Evolutionary conservation across 192 early-diverging fungal species (phyloP).

Genomic region (Helicostylum pulchrum): DNA sequence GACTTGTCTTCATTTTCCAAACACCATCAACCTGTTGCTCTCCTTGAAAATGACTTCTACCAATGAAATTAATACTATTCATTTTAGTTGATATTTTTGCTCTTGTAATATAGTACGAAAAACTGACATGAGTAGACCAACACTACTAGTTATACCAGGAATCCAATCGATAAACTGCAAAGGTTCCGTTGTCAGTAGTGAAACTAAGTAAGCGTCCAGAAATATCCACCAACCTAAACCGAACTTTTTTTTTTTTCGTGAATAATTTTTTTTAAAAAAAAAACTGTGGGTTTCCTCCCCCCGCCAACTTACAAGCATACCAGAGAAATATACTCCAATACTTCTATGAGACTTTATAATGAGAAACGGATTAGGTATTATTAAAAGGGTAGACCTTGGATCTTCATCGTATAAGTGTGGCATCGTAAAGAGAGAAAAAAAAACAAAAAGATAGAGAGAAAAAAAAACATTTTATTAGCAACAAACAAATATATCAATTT

Average conservation of each 20-base stretch:
- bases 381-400: not conserved
- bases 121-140: no score
- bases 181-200: not conserved
- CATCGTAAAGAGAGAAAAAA: conserved; percentile 2
- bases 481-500: conserved; percentile 3
- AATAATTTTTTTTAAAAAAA: no score
- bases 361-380: not conserved
- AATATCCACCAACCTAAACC: not conserved
- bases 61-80: not conserved
- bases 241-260: not conserved
- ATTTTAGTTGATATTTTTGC: not conserved
- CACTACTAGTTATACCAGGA: not conserved
- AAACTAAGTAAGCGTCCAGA: not conserved
- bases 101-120: not conserved
- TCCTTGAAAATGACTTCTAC: not conserved
- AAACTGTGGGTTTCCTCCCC: no score
- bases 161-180: not conserved
- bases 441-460: conserved; percentile 1
- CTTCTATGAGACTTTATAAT: not conserved
- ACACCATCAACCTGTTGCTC: not conserved
- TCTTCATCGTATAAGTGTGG: not conserved
- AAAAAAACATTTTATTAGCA: not conserved
- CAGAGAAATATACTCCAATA: not conserved
- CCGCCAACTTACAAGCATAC: not conserved
- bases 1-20: not conserved